Percentiles rank a stretch among this genome's conserved stretches.
Evolutionary conservation across 331 rosid species (phyloP).

Genomic region (Quercus tomentella): DNA sequence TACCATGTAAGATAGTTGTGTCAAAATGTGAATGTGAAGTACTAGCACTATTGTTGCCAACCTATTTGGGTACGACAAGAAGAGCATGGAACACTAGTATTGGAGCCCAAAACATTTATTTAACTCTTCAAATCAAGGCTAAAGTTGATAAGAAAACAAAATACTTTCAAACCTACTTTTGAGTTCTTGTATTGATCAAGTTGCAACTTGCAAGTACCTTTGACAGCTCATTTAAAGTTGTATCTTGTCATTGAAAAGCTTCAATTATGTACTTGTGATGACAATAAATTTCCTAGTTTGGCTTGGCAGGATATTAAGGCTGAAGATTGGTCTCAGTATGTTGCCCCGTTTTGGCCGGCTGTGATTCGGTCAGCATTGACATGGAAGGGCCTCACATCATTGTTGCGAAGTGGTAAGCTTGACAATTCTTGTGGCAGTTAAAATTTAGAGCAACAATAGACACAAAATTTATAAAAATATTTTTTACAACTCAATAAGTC

Average conservation of each 20-base stretch:
- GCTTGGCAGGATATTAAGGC: constrained; percentile 65
- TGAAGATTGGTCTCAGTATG: constrained; percentile 83
- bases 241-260: neutral
- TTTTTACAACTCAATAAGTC: too few relatives aligned
- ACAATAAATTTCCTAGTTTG: neutral
- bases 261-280: neutral
- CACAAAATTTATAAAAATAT: too few relatives aligned
- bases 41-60: too few relatives aligned
- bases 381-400: constrained; percentile 76
- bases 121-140: neutral
- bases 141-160: neutral
- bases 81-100: neutral
- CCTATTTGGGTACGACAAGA: neutral
- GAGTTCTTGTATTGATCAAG: neutral
- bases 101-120: neutral
- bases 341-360: constrained; percentile 98
- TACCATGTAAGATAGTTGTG: too few relatives aligned
- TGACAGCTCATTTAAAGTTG: neutral
- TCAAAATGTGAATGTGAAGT: too few relatives aligned
- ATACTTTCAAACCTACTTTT: neutral
- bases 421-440: neutral
- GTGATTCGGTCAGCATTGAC: constrained; percentile 82
- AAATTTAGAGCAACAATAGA: neutral
- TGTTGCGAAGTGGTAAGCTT: constrained; percentile 57
- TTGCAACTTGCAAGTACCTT: neutral